These are phyloP conservation scores for Scutellaria minor DNA, from an alignment of 257 asterid genomes.

Conservation along the genomic window DNA sequence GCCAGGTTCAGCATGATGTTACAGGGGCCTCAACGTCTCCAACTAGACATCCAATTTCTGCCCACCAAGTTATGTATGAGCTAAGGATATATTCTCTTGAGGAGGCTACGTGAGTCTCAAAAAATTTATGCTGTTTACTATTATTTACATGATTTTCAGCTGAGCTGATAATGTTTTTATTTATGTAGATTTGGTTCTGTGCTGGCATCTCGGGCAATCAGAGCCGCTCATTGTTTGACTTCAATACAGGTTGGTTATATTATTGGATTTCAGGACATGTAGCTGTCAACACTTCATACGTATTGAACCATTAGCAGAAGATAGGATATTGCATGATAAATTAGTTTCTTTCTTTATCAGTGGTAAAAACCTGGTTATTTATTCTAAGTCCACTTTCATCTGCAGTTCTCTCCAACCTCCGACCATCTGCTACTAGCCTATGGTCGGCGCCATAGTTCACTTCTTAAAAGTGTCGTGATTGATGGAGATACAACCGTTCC, in stretches of 20 bases:
- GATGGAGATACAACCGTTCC: constrained; percentile 88
- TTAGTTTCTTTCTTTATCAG: not conserved
- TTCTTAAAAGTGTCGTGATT: constrained; percentile 87
- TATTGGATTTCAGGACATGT: constrained; percentile 22
- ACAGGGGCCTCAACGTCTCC: constrained; percentile 87
- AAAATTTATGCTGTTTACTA: constrained; percentile 2
- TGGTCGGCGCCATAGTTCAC: constrained; percentile 94
- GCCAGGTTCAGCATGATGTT: constrained; percentile 68
- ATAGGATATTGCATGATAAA: not conserved
- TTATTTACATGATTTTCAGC: constrained; percentile 20
- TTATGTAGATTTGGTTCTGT: constrained; percentile 80
- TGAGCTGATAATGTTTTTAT: constrained; percentile 31
- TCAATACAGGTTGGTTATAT: constrained; percentile 83
- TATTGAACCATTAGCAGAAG: constrained; percentile 1
- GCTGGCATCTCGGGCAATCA: constrained; percentile 85
- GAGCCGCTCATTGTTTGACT: constrained; percentile 99
- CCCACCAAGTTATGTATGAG: constrained; percentile 91
- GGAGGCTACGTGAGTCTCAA: constrained; percentile 76
- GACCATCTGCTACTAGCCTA: constrained; percentile 95
- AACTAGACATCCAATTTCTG: constrained; percentile 91
- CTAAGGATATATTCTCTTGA: constrained; percentile 93
- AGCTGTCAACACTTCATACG: constrained; percentile 4
- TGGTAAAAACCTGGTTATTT: constrained; percentile 7
- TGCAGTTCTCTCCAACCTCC: constrained; percentile 96
- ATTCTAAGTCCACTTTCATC: constrained; percentile 31